Evolutionary conservation across 371 early-diverging fungal genomes (phyloP).

Genomic region (Batkoa obscura): DNA sequence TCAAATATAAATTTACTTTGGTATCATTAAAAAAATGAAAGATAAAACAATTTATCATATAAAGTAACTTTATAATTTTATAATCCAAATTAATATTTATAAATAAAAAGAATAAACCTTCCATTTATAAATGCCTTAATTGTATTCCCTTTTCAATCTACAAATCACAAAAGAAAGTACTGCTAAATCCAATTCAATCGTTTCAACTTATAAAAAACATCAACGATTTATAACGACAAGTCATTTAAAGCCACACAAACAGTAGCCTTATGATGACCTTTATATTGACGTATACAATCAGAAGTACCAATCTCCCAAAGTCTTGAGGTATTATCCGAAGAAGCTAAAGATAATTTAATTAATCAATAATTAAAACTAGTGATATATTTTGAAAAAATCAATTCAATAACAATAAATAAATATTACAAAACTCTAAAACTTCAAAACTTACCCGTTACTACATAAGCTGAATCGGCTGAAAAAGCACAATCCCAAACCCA

Average conservation of each 20-base stretch:
- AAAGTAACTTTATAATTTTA: too few species aligned
- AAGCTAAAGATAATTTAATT: slow-evolving; percentile 22
- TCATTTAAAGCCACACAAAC: slow-evolving; percentile 85
- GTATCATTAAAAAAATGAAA: too few species aligned
- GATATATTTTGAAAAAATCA: background rate
- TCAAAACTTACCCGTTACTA: slow-evolving; percentile 44
- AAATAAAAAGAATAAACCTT: too few species aligned
- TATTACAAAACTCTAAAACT: background rate
- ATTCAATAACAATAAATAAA: background rate
- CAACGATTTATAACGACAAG: too few species aligned
- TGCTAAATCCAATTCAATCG: too few species aligned
- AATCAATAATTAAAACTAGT: background rate
- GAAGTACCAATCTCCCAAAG: slow-evolving; percentile 69
- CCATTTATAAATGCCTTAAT: too few species aligned
- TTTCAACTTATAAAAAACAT: too few species aligned
- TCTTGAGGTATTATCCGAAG: slow-evolving; percentile 72
- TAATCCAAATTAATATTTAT: too few species aligned
- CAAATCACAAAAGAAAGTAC: too few species aligned
- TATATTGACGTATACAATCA: slow-evolving; percentile 75
- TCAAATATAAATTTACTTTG: too few species aligned
- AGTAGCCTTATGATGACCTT: slow-evolving; percentile 79
- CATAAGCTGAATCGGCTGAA: slow-evolving; percentile 77
- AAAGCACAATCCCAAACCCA: slow-evolving; percentile 95
- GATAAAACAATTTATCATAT: too few species aligned
- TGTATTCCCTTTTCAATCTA: too few species aligned